phyloP scores from a whole-genome alignment of 106 monocot genomes.

The Dioscorea alata region DNA sequence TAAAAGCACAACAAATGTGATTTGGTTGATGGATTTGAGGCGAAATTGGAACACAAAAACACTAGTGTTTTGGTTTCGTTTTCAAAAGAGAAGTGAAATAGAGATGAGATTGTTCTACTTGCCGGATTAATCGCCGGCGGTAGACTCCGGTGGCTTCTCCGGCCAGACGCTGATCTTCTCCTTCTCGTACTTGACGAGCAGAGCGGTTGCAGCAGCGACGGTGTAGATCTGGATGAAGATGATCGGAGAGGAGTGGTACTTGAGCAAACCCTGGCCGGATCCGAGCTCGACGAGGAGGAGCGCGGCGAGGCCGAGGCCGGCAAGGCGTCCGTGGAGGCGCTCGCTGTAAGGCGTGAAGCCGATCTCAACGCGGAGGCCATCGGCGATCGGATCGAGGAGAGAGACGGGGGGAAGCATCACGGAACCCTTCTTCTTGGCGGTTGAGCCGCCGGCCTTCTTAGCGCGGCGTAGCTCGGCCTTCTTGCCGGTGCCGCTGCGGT shows the following conservation, averaged over 20 bases:
- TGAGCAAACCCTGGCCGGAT: constrained; percentile 56
- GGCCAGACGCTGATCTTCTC: constrained; percentile 86
- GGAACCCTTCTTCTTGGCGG: constrained; percentile 10
- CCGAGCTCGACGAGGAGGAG: constrained; percentile 82
- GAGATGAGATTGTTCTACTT: no score
- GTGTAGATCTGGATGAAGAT: constrained; percentile 81
- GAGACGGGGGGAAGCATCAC: constrained; percentile 70
- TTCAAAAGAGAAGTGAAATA: no score
- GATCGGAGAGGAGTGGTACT: constrained; percentile 55
- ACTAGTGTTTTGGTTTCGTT: no score
- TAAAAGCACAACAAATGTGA: no score
- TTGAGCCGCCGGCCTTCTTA: constrained; percentile 19
- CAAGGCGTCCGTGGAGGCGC: constrained; percentile 64
- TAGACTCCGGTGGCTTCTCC: constrained; percentile 8
- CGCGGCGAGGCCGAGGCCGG: constrained; percentile 68
- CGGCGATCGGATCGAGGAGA: constrained; percentile 35
- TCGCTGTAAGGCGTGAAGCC: constrained; percentile 87
- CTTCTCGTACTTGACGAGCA: constrained; percentile 78
- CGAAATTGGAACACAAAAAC: no score
- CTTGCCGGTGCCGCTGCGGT: constrained; percentile 79
- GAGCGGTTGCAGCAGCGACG: constrained; percentile 34
- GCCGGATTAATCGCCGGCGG: not conserved
- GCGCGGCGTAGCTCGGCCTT: constrained; percentile 62
- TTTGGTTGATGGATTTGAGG: no score
- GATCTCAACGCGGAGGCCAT: constrained; percentile 52